Evolutionary conservation across 257 asterid genomes (phyloP), one percentile per base, ranked within the genome.

Genomic region (Ehretia macrophylla): DNA sequence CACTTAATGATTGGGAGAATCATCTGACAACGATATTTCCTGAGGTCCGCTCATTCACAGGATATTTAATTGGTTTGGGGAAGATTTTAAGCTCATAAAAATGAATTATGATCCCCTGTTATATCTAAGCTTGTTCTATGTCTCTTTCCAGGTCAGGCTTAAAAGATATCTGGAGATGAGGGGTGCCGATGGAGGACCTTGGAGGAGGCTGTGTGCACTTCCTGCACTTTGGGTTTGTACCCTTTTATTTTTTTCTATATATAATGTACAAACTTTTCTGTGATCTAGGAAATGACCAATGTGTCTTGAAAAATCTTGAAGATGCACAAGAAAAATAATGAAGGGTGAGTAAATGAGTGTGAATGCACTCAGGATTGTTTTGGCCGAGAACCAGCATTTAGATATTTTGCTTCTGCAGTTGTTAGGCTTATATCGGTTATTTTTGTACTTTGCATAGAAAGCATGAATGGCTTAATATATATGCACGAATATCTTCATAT

Each of bases 111-210:
- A 19, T 17, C 20, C 12, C n/a, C 18, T 11, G 38, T 27, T 38
- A n/a, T 19, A 47, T 17, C 13, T 51, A 21, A 19, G 27, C 64
- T 59, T 44, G 63, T 51, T 47, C 49, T 66, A 32, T 42, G 47
- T 68, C 32, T 54, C 53, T 66, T 69, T 50, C n/a, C 85, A 93
- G 99, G 99, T 93, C 40, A 83, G 99, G 81, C 97, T 93, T 52
- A 93, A 89, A 81, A 66, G 99, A 60, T 89, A 93, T 81, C 75
- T 93, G 84, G 97, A 89, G 83, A 93, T 89, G 99, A 75, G 99
- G 58, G 99, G 99, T 65, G 99, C 97, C 64, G 97, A 93, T 68
- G 99, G 99, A 55, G 99, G 97, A 70, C 97, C 99, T 62, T 93
- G 95, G 97, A 85, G 99, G 75, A 79, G 96, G 75, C 82, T 89